These are phyloP conservation scores for Myxozyma monticola DNA, from an alignment of 805 yeast species.

Conservation along the genomic window DNA sequence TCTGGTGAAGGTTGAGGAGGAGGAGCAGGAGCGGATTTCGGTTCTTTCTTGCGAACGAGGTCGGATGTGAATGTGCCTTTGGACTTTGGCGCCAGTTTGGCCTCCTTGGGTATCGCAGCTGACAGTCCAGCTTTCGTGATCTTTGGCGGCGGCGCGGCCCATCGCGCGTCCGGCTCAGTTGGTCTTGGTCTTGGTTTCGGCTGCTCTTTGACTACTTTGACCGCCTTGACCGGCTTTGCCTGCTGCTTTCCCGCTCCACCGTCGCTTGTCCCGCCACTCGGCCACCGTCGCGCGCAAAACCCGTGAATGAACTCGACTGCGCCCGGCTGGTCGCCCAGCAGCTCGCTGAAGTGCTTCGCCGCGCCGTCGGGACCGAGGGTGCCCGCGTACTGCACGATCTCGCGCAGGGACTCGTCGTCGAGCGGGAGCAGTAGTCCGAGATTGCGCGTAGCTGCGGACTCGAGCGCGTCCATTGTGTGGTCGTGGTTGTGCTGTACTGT, in stretches of 20 bases:
- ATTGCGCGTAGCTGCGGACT: conserved; percentile 13
- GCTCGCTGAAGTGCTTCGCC: too few relatives aligned
- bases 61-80: conserved; percentile 2
- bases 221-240: too few relatives aligned
- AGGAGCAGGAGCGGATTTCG: conserved; percentile 3
- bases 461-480: conserved; percentile 12
- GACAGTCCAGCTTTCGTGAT: too few relatives aligned
- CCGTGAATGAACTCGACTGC: conserved; percentile 29
- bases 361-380: conserved; percentile 51
- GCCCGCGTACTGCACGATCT: conserved; percentile 56
- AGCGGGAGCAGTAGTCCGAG: conserved; percentile 49
- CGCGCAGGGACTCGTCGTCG: conserved; percentile 56
- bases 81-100: too few relatives aligned
- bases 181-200: too few relatives aligned
- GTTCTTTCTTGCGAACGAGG: conserved; percentile 2
- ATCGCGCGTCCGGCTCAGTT: too few relatives aligned
- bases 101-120: too few relatives aligned
- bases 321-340: conserved; percentile 19
- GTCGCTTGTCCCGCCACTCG: too few relatives aligned
- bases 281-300: conserved; percentile 28
- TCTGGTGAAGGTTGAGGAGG: neutral
- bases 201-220: too few relatives aligned
- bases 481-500: too few relatives aligned
- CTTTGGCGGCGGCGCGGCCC: too few relatives aligned
- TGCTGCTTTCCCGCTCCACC: too few relatives aligned